Percentiles rank a stretch among this genome's conserved stretches.
Evolutionary conservation across 2,329 filamentous ascomycete species (phyloP).

Genomic region (Colletotrichum graminicola): DNA sequence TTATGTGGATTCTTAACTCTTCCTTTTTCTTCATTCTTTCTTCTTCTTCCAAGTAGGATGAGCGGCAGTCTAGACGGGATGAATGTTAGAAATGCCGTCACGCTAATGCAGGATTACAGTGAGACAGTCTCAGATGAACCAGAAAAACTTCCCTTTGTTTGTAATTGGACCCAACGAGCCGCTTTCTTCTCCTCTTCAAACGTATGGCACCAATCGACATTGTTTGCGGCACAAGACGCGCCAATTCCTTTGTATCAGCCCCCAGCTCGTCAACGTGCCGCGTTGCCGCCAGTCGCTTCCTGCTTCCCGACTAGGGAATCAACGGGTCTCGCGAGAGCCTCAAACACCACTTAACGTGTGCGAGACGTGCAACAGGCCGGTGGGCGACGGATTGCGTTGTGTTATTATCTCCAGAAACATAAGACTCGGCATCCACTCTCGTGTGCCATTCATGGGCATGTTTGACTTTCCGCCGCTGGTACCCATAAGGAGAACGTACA

Average conservation of each 20-base stretch:
- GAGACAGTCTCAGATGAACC: background rate
- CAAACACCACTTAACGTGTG: conserved; percentile 16
- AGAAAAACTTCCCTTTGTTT: background rate
- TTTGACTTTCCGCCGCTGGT: conserved; percentile 21
- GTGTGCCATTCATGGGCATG: conserved; percentile 19
- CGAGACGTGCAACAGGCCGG: conserved; percentile 11
- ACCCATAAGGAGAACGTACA: conserved; percentile 9
- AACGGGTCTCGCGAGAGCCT: conserved; percentile 9
- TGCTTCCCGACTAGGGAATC: background rate
- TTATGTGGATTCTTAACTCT: no score
- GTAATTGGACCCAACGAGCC: background rate
- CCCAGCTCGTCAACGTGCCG: conserved; percentile 1
- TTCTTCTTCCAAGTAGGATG: no score
- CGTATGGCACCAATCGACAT: background rate
- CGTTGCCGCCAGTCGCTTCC: background rate
- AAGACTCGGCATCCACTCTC: conserved; percentile 15
- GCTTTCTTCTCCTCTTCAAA: background rate
- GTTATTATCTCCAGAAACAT: conserved; percentile 12
- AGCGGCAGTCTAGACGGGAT: background rate
- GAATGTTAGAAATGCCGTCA: background rate
- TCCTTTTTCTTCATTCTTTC: no score
- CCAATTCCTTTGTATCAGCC: background rate
- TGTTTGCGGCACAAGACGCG: background rate
- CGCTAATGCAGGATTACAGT: background rate
- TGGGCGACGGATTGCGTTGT: background rate